Evolutionary conservation across 495 filamentous ascomycete species (phyloP).

Genomic region (Penicillium roqueforti): DNA sequence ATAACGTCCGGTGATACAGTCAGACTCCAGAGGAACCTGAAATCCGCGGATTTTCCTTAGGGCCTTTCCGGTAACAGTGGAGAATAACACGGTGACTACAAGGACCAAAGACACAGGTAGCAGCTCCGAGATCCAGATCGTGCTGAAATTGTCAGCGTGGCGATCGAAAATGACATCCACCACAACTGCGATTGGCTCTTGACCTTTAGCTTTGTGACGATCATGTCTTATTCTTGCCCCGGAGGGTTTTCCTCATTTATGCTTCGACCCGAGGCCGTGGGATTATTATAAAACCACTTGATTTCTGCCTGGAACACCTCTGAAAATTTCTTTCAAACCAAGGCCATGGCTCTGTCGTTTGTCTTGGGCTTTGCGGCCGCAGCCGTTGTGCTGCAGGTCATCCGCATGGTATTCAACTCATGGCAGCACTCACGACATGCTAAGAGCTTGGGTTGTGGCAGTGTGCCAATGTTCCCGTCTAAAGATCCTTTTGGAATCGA

Average conservation of each 20-base stretch:
- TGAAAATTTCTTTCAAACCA: not conserved
- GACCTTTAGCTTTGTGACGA: not conserved
- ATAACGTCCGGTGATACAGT: too few relatives aligned
- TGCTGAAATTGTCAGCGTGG: not conserved
- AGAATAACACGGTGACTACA: not conserved
- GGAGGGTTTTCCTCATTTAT: not conserved
- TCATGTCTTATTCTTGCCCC: not conserved
- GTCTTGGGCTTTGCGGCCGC: slow-evolving; percentile 25
- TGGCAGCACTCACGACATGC: slow-evolving; percentile 31
- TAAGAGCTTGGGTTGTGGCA: slow-evolving; percentile 26
- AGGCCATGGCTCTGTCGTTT: slow-evolving; percentile 18
- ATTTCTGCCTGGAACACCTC: not conserved
- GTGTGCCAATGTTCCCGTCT: slow-evolving; percentile 27
- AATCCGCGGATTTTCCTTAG: too few relatives aligned
- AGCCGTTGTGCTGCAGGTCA: slow-evolving; percentile 25
- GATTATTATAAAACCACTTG: not conserved
- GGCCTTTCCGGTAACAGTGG: too few relatives aligned
- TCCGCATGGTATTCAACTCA: slow-evolving; percentile 21
- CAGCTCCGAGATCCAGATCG: slow-evolving; percentile 3
- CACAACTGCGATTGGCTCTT: slow-evolving; percentile 12
- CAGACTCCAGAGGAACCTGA: too few relatives aligned
- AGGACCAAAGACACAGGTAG: not conserved
- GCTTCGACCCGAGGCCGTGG: not conserved
- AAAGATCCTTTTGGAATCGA: slow-evolving; percentile 32
- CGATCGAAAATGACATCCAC: slow-evolving; percentile 17